phyloP scores from a whole-genome alignment of 2,329 filamentous ascomycete genomes.

The Scedosporium dehoogii region DNA sequence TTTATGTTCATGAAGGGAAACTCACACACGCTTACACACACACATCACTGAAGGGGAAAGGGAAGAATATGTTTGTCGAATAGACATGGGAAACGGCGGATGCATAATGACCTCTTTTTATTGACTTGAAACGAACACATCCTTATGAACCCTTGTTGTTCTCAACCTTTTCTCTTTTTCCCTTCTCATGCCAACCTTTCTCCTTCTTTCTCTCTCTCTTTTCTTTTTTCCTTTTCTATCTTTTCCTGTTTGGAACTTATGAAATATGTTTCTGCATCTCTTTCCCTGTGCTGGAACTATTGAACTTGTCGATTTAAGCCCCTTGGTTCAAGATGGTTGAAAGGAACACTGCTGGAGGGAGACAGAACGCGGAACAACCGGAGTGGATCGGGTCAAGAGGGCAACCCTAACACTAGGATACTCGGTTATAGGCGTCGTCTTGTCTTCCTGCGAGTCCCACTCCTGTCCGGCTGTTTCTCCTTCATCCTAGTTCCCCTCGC shows the following conservation, averaged over 20 bases:
- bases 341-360: not conserved
- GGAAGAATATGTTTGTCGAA: slow-evolving; percentile 1
- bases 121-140: slow-evolving; percentile 1
- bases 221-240: slow-evolving; percentile 7
- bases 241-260: not conserved
- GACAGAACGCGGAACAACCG: no score
- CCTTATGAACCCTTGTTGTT: not conserved
- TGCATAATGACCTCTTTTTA: slow-evolving; percentile 3
- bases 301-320: not conserved
- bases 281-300: not conserved
- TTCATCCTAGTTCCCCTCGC: no score
- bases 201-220: slow-evolving; percentile 8
- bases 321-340: not conserved
- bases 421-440: not conserved
- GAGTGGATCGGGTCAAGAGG: no score
- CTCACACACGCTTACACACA: not conserved
- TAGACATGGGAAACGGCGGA: slow-evolving; percentile 1
- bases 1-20: slow-evolving; percentile 3
- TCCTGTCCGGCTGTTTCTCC: not conserved
- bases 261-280: slow-evolving; percentile 6
- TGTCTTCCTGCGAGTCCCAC: not conserved
- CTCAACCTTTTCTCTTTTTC: not conserved
- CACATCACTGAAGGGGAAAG: not conserved
- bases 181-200: not conserved
- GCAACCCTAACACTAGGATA: not conserved